Base-by-base conservation (phyloP, 345 rosid genomes). In the Eutrema yunnanense region DNA sequence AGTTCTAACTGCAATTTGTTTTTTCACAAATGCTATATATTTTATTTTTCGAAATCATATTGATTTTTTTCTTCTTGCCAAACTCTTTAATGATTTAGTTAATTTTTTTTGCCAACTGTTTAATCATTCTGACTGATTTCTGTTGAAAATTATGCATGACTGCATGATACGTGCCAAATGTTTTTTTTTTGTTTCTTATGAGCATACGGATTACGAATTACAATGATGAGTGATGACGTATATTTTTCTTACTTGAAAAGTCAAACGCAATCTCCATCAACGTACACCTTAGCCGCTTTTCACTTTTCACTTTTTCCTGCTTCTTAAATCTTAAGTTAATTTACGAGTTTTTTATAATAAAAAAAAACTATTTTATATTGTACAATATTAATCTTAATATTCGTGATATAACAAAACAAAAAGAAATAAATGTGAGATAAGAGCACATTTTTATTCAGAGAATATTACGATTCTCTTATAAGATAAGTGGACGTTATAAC, bases 71-170 rank as follows among this genome's bases (percentile, higher is more conserved):
- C 0, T 32, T 55, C 12, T 63, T 44, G 32, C 56, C 63, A 37
- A 63, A 73, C 71, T 54, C 48, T 33, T 62, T 44, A 63, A 63
- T 46, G 49, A 7, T 53, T 30, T 52, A 50, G 68, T 61, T 61
- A 44, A 51, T 14, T 62, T 30, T 62, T 38, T 33, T 40, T 10
- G 26, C 10, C 26, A 50, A 38, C 14, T 19, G 27, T 60, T 71
- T 50, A 16, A 38, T 55, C 5, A 40, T n/a, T n/a, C 26, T 19
- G 37, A 47, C 34, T 3, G 8, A 69, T 36, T 36, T 27, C 9
- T 26, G 57, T 26, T 58, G 51, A 67, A 53, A 40, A 11, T 3
- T 43, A 44, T 19, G 34, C 64, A 22, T 22, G 26, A 22, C 2
- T 22, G 26, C 22, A 68, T 68, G 33, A 54, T 30, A 32, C 72